These are phyloP conservation scores for Leishmania gerbilli DNA, from an alignment of 208 protist genomes.

Conservation along the genomic window DNA sequence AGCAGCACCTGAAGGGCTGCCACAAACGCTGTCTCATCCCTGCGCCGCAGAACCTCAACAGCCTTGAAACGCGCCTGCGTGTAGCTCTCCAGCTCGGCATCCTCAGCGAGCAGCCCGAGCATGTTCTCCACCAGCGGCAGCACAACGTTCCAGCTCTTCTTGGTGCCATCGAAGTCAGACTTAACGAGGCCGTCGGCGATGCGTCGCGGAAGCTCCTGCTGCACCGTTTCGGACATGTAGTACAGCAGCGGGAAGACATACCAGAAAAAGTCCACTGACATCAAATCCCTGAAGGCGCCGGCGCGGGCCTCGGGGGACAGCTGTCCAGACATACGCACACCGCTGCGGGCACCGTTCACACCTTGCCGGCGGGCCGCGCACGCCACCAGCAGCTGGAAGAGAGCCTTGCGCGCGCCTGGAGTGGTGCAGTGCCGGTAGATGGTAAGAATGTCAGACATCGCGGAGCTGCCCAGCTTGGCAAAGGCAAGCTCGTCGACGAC, in stretches of 20 bases:
- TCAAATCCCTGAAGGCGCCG: constrained; percentile 42
- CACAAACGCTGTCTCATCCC: constrained; percentile 25
- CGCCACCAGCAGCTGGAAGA: constrained; percentile 84
- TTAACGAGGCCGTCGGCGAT: constrained; percentile 72
- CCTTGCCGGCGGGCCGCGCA: constrained; percentile 39
- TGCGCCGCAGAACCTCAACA: constrained; percentile 32
- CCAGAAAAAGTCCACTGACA: constrained; percentile 81
- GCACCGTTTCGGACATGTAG: constrained; percentile 67
- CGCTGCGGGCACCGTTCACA: constrained; percentile 16
- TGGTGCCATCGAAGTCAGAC: constrained; percentile 50
- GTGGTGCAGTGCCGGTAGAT: constrained; percentile 70
- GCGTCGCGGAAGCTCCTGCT: constrained; percentile 52
- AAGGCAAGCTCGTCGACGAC: constrained; percentile 40
- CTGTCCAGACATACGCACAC: constrained; percentile 8
- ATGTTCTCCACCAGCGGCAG: constrained; percentile 64
- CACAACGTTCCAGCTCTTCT: constrained; percentile 56
- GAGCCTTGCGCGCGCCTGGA: constrained; percentile 50
- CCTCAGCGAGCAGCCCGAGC: constrained; percentile 57
- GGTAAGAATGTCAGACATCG: constrained; percentile 47
- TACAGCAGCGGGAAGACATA: constrained; percentile 73
- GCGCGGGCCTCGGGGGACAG: constrained; percentile 23
- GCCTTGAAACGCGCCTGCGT: constrained; percentile 38
- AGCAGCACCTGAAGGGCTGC: constrained; percentile 17
- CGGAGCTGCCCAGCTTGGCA: constrained; percentile 49
- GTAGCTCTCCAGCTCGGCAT: constrained; percentile 48